These are phyloP conservation scores for Populus hybrid DNA, from an alignment of 441 rosid genomes.

Conservation along the genomic window DNA sequence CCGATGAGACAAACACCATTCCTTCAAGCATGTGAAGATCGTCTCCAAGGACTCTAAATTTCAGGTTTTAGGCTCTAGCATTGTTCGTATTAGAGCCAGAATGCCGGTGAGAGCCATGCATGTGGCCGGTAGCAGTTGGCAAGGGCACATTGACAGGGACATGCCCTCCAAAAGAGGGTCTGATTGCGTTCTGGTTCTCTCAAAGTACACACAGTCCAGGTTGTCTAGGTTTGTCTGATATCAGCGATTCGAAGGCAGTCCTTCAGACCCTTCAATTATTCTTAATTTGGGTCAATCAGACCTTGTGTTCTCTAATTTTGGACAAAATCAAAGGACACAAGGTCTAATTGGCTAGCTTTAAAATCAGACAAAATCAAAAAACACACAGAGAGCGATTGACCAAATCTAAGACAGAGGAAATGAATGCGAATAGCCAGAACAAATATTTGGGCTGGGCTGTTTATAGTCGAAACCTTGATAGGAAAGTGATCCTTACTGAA, in stretches of 20 bases:
- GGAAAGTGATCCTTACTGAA: neutral
- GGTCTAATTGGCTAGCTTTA: neutral
- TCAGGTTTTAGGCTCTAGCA: neutral
- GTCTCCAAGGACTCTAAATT: neutral
- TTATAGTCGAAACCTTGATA: neutral
- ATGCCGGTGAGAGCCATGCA: neutral
- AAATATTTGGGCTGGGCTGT: neutral
- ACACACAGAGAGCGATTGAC: accelerated
- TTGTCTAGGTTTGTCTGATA: neutral
- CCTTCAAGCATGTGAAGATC: conserved; percentile 16
- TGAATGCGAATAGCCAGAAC: no score
- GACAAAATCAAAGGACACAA: neutral
- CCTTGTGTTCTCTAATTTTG: neutral
- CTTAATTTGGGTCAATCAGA: neutral
- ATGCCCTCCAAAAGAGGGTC: neutral
- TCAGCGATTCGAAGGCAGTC: neutral
- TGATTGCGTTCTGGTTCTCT: neutral
- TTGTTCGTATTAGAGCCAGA: neutral
- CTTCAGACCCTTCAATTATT: neutral
- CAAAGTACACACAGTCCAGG: neutral
- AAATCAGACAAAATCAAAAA: neutral
- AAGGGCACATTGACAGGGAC: conserved; percentile 27
- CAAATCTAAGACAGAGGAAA: no score
- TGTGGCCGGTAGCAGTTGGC: conserved; percentile 11
- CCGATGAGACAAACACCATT: neutral